Base-by-base conservation (phyloP, 352 stramenopile genomes). In the Globisporangium perplexum region DNA sequence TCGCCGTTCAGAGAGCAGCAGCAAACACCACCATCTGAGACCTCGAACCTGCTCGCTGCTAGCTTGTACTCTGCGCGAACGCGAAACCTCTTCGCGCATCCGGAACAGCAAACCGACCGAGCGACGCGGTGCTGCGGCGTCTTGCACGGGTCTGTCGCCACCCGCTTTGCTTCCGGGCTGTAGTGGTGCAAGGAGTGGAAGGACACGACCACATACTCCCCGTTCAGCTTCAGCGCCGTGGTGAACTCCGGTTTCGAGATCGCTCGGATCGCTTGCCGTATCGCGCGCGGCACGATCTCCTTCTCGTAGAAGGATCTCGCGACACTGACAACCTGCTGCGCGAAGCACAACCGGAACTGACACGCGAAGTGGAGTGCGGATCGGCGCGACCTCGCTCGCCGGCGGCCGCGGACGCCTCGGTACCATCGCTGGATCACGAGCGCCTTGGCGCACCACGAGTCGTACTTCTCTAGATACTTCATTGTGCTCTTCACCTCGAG, bases 381-480 rank as follows among this genome's bases (percentile, higher is more conserved):
- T 33, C 62, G 53, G 20, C 59, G 71, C 4, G 50, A 52, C 14
- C 51, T 57, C 2, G 66, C 60, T 50, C 62, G 70, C 23, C 42
- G 50, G 36, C 73, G 58, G 20, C 71, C 82, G 17, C 68, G 30
- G 30, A 75, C 60, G 7, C 74, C 74, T 1, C 82, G 77, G 62
- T 75, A 87, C 72, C 73, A 88, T 8, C 77, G 68, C 39, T 93
- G 82, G 3, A 88, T 48, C 15, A 78, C 45, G 10, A 67, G 42
- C 1, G 69, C 60, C 33, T 62, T 74, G 10, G 30, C 48, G n/a
- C 71, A 90, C 76, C 81, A 88, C 0, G 31, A n/a, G 51, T 93
- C 76, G 53, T 90, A 90, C 54, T 72, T 74, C 14, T 81, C 60
- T 0, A 90, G 55, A 45, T 70, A 75, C 36, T 86, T 88, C 5